Percentiles rank a stretch among this genome's conserved stretches.
These are phyloP conservation scores for Suillus weaverae DNA, from an alignment of 768 basidiomycete species.

Conservation along the genomic window DNA sequence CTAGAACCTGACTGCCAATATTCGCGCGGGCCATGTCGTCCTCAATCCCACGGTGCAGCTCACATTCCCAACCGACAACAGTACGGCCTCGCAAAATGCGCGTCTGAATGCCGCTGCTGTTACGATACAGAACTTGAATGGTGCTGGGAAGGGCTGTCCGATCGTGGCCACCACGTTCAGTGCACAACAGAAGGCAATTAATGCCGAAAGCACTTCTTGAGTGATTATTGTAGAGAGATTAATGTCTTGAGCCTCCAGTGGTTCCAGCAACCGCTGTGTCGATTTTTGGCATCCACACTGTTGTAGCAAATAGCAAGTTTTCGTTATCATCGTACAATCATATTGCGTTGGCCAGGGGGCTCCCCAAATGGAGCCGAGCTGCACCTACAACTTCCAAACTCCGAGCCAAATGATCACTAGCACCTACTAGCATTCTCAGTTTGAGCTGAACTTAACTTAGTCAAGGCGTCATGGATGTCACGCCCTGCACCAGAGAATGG, in stretches of 20 bases:
- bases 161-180: constrained; percentile 59
- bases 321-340: neutral
- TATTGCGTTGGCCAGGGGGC: neutral
- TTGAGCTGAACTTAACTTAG: too few species aligned
- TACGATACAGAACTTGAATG: constrained; percentile 71
- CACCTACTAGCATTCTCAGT: too few species aligned
- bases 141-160: constrained; percentile 67
- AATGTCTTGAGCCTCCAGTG: neutral
- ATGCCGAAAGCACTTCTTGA: constrained; percentile 15
- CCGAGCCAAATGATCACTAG: neutral
- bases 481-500: constrained; percentile 15
- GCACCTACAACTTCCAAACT: neutral
- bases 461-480: too few species aligned
- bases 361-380: too few species aligned
- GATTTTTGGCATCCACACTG: neutral
- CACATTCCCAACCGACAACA: constrained; percentile 46
- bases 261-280: neutral
- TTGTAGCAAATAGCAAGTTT: neutral
- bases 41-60: constrained; percentile 41
- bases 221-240: neutral
- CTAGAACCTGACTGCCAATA: constrained; percentile 39
- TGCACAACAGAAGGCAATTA: constrained; percentile 34
- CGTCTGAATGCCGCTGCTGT: constrained; percentile 60
- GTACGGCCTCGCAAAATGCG: constrained; percentile 37
- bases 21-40: constrained; percentile 41